Evolutionary conservation across 2,329 filamentous ascomycete species (phyloP), one percentile per base, ranked within the genome.

Genomic region (Blastomyces percursus): DNA sequence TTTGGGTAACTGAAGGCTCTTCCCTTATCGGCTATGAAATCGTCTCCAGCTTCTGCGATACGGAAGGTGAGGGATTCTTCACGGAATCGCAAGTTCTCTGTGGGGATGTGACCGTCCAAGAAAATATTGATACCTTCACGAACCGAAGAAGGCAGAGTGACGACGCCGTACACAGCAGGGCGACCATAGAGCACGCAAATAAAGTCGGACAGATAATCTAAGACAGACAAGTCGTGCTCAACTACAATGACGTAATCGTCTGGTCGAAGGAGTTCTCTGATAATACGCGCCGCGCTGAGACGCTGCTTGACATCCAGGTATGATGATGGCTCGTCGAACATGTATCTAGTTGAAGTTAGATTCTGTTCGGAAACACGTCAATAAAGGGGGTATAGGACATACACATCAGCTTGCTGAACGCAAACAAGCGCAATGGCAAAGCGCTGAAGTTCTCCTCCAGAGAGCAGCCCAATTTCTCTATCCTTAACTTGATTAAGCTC

Each of bases 41-140:
- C 93, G 66, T 99, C 94, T 48, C 88, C 85, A 62, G 89, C 88
- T 73, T 97, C 94, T 57, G 89, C 86, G 66, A 97, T 90, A 70
- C 92, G 89, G 86, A 99, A 99, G 58, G 93, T 94, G 66, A 99
- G 81, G 63, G 91, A 96, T 74, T 99, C 94, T 63, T 97, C 92
- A 71, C 94, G 89, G 88, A 99, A 97, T 70, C 94, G 91, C 79
- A 99, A 78, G 79, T 99, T 99, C 80, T 99, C 94, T 1, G 94
- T 97, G 24, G 94, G 94, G 64, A 97, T 96, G 77, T 97, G 91
- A 68, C 94, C 94, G 71, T 99, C 94, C 62, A 99, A 82, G 86
- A 97, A 99, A 75, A 97, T 96, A 75, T 96, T 97, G 86, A 97
- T 96, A 77, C 92, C 94, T 84, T 99, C 94, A 73, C 94, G 91